A percentile compares a stretch with the other conserved stretches of the same genome.
phyloP scores from a whole-genome alignment of 345 rosid genomes.

The Durio zibethinus region DNA sequence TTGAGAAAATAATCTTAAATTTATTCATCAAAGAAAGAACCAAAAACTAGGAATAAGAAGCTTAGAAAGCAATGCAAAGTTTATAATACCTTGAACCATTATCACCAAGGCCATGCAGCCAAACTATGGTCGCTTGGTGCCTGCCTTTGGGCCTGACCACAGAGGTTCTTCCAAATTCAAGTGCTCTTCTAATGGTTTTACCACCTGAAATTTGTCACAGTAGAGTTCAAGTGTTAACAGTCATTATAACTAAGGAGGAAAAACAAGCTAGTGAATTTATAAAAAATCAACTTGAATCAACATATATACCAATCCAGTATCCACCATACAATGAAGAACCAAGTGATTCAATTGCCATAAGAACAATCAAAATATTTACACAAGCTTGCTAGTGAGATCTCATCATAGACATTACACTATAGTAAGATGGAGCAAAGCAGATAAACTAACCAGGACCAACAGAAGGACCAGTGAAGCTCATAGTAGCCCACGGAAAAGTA shows the following conservation, averaged over 20 bases:
- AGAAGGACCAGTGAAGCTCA: slow-evolving; percentile 78
- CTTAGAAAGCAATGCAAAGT: slow-evolving; percentile 4
- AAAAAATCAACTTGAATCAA: neutral
- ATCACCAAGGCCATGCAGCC: slow-evolving; percentile 98
- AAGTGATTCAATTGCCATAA: neutral
- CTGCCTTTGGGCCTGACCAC: slow-evolving; percentile 96
- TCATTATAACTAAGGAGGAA: neutral
- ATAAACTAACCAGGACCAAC: slow-evolving; percentile 58
- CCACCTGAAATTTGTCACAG: slow-evolving; percentile 39
- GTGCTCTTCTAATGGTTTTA: slow-evolving; percentile 44
- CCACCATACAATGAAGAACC: neutral
- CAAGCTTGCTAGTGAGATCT: neutral
- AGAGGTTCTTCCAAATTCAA: slow-evolving; percentile 86
- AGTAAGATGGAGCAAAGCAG: neutral
- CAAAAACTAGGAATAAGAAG: neutral
- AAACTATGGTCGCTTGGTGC: slow-evolving; percentile 93
- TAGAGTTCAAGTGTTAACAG: neutral
- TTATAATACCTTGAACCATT: slow-evolving; percentile 75
- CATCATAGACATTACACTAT: neutral
- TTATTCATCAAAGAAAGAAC: neutral
- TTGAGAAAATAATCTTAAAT: neutral
- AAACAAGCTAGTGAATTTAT: neutral
- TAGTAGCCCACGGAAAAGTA: slow-evolving; percentile 28
- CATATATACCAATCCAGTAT: neutral
- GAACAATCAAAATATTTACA: neutral